Evolutionary conservation across 176 grass and related monocot genomes (phyloP).

Genomic region (Rhynchospora breviuscula): DNA sequence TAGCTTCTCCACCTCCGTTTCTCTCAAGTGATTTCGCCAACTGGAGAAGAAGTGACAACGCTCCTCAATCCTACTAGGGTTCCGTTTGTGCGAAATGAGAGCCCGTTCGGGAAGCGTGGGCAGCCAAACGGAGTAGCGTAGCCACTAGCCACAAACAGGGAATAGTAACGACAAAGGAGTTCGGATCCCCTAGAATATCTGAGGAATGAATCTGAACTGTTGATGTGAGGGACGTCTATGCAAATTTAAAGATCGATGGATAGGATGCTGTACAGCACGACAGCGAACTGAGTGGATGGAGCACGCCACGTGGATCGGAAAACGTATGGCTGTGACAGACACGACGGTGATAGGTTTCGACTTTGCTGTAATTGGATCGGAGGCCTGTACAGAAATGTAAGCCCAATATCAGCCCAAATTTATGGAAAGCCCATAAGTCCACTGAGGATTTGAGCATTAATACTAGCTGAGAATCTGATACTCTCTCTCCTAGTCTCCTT

Average conservation of each 20-base stretch:
- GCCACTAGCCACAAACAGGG: not conserved
- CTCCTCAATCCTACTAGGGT: too few species aligned
- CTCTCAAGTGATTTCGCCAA: not conserved
- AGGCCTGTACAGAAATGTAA: not conserved
- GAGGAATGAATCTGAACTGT: not conserved
- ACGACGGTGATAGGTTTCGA: too few species aligned
- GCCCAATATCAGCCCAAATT: too few species aligned
- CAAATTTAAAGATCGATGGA: not conserved
- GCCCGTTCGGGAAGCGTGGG: not conserved
- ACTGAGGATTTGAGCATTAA: too few species aligned
- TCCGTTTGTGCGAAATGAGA: too few species aligned
- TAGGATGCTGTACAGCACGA: not conserved
- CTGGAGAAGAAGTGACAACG: not conserved
- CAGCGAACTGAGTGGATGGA: not conserved
- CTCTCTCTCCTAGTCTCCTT: not conserved
- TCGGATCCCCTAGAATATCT: not conserved
- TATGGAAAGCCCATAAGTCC: not conserved
- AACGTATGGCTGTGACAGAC: not conserved
- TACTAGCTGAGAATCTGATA: not conserved
- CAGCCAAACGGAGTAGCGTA: too few species aligned
- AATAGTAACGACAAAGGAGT: not conserved
- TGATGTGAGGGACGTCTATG: too few species aligned
- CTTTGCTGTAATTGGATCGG: not conserved
- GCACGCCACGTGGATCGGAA: not conserved
- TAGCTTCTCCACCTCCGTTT: slow-evolving; percentile 21